Evolutionary conservation across 164 flowering plant species (phyloP), one percentile per base, ranked within the genome.

Genomic region (Nymphaea thermarum): DNA sequence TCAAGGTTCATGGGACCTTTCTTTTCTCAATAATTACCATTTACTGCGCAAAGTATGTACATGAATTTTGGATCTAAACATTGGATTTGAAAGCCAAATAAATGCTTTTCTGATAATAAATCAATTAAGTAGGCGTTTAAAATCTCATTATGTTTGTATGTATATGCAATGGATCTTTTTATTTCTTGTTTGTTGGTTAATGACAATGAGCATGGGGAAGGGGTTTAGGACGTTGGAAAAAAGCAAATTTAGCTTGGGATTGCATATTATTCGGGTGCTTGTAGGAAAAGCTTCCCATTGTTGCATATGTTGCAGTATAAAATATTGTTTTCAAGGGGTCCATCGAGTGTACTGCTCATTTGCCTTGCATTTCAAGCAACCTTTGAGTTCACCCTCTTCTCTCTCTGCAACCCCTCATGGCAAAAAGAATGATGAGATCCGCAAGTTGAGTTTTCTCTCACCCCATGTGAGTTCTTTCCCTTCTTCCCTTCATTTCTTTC

Each of bases 361-460:
- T 87, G 85, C 90, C 93, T 89, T 89, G 87, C 76, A 74, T 77
- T 74, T 85, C 88, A 90, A 93, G 98, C 97, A 88, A 87, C 82
- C 75, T 68, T 68, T 53, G 71, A 76, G 73, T 74, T 77, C 79
- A 76, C 76, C 72, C 69, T 76, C 75, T 78, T 77, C 76, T 76
- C 77, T 51, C 57, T 51, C 12, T 15, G 14, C 8, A 51, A 77
- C 80, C 83, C 77, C 84, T 82, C 88, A 86, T 83, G 86, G 75
- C 86, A 79, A 79, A 80, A 82, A 89, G 83, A 88, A 62, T 62
- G 64, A 62, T 62, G 64, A 41, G 42, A 17, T 62, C 25, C 42
- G 17, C 64, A 62, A 62, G 42, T 4, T 62, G 64, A 62, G 64
- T 8, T 17, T 25, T 17, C 57, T 51, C 57, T 8, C 15, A 15